Evolutionary conservation across 108 stramenopile species (phyloP).

Genomic region (Licmophora abbreviata): DNA sequence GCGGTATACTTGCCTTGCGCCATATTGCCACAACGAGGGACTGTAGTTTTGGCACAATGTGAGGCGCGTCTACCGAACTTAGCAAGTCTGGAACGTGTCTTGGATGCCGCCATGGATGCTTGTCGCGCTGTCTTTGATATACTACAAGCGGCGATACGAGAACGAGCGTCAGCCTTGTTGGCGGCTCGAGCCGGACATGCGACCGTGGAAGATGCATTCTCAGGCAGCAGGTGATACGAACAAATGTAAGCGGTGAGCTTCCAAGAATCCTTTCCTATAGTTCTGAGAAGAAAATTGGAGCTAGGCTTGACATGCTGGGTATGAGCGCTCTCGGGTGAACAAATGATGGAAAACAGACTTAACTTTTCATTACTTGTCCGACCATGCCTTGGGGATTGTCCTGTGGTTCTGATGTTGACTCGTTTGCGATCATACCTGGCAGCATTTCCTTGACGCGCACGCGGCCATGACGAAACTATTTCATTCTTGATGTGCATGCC

Average conservation of each 20-base stretch:
- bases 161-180: slow-evolving; percentile 44
- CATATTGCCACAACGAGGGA: slow-evolving; percentile 79
- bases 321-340: slow-evolving; percentile 12
- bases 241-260: background rate
- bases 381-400: slow-evolving; percentile 34
- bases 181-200: slow-evolving; percentile 46
- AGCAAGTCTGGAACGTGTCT: slow-evolving; percentile 53
- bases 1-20: slow-evolving; percentile 73
- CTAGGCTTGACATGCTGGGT: slow-evolving; percentile 1
- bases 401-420: slow-evolving; percentile 70
- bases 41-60: slow-evolving; percentile 78
- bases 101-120: slow-evolving; percentile 76
- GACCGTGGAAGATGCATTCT: slow-evolving; percentile 20
- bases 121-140: slow-evolving; percentile 78
- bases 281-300: background rate
- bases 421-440: background rate
- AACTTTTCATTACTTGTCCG: slow-evolving; percentile 42
- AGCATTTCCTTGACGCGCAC: background rate
- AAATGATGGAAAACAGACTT: slow-evolving; percentile 40
- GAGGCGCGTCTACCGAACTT: slow-evolving; percentile 67
- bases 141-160: slow-evolving; percentile 72
- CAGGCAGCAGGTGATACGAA: background rate
- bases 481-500: slow-evolving; percentile 25
- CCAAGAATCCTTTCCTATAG: background rate
- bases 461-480: slow-evolving; percentile 52